These are phyloP conservation scores for Alternaria angustiovoidea DNA, from an alignment of 2,329 filamentous ascomycete genomes.

Conservation along the genomic window DNA sequence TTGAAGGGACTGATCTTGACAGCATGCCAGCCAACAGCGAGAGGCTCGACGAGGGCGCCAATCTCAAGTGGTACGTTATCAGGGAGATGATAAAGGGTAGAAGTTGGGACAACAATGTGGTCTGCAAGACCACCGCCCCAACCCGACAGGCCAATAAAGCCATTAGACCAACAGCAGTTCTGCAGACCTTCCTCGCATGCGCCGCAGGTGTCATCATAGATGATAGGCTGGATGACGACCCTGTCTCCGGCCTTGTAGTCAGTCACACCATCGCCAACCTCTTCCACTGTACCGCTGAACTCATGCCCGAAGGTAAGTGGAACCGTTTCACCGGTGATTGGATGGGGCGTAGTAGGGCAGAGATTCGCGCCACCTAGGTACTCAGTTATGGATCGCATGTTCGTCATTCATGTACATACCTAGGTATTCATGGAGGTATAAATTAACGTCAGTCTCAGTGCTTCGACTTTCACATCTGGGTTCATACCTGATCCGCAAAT, in stretches of 20 bases:
- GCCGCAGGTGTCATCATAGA: slow-evolving; percentile 62
- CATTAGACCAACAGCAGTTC: slow-evolving; percentile 64
- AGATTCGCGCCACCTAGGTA: slow-evolving; percentile 54
- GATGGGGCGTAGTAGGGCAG: slow-evolving; percentile 62
- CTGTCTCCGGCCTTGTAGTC: slow-evolving; percentile 59
- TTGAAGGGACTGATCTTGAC: slow-evolving; percentile 61
- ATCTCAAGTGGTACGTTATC: slow-evolving; percentile 62
- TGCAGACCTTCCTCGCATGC: slow-evolving; percentile 61
- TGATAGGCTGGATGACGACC: slow-evolving; percentile 62
- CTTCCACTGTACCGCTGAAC: slow-evolving; percentile 61
- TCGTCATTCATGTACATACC: slow-evolving; percentile 16
- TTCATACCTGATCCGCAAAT: slow-evolving; percentile 53
- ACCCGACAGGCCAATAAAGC: slow-evolving; percentile 61
- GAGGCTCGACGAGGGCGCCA: slow-evolving; percentile 62
- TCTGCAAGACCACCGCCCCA: slow-evolving; percentile 64
- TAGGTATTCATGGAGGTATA: slow-evolving; percentile 59
- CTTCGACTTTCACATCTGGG: too few relatives aligned
- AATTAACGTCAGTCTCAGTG: slow-evolving; percentile 9
- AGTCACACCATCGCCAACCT: slow-evolving; percentile 59
- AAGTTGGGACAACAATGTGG: slow-evolving; percentile 59
- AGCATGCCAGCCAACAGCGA: slow-evolving; percentile 65
- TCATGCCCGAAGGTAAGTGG: slow-evolving; percentile 64
- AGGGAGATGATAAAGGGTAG: slow-evolving; percentile 57
- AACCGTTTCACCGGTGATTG: slow-evolving; percentile 61
- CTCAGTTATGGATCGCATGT: slow-evolving; percentile 7